A percentile compares a stretch with the other conserved stretches of the same genome.
These are phyloP conservation scores for Bipolaris victoriae DNA, from an alignment of 2,329 filamentous ascomycete genomes.

Conservation along the genomic window DNA sequence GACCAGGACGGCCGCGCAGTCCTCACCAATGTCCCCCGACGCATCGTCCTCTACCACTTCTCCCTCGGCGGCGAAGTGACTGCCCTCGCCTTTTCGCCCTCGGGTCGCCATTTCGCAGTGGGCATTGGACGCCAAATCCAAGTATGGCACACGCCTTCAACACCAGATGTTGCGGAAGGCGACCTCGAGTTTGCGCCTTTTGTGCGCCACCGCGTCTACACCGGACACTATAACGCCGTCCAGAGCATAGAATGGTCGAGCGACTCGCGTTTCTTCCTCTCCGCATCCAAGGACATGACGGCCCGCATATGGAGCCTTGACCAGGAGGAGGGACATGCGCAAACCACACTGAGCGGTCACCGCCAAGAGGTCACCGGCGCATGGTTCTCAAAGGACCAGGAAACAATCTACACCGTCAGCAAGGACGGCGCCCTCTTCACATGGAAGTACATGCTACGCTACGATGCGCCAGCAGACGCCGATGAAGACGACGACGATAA, in stretches of 20 bases:
- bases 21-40: slow-evolving; percentile 84
- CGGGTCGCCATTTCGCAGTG: slow-evolving; percentile 87
- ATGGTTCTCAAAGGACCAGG: slow-evolving; percentile 96
- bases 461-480: slow-evolving; percentile 59
- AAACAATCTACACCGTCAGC: slow-evolving; percentile 94
- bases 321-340: slow-evolving; percentile 83
- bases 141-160: slow-evolving; percentile 94
- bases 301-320: slow-evolving; percentile 94
- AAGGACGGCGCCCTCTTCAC: slow-evolving; percentile 96
- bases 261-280: slow-evolving; percentile 95
- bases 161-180: slow-evolving; percentile 80
- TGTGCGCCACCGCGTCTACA: slow-evolving; percentile 82
- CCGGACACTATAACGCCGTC: slow-evolving; percentile 86
- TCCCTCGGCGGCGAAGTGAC: slow-evolving; percentile 87
- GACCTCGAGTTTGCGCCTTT: slow-evolving; percentile 96
- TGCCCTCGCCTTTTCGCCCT: slow-evolving; percentile 87
- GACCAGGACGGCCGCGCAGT: slow-evolving; percentile 96
- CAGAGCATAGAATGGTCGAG: slow-evolving; percentile 91
- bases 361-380: slow-evolving; percentile 88
- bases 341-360: slow-evolving; percentile 89
- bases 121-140: slow-evolving; percentile 86
- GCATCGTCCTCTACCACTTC: slow-evolving; percentile 90
- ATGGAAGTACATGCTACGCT: slow-evolving; percentile 79
- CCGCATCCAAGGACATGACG: slow-evolving; percentile 88
- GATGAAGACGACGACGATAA: slow-evolving; percentile 69